Evolutionary conservation across 768 basidiomycete genomes (phyloP).

Genomic region (Flagelloscypha sp.): DNA sequence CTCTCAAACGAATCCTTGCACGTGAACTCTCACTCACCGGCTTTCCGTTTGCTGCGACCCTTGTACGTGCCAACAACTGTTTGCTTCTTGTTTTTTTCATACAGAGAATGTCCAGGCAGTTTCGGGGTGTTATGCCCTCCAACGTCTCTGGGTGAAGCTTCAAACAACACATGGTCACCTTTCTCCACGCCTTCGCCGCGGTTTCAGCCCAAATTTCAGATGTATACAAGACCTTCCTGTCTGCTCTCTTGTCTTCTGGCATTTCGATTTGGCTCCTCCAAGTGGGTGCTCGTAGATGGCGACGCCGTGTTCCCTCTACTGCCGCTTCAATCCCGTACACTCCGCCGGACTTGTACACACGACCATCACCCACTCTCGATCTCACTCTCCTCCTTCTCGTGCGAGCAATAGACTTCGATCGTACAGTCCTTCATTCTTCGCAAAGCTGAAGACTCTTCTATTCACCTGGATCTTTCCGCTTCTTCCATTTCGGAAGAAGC

Average conservation of each 20-base stretch:
- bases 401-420: constrained; percentile 56
- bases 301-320: no score
- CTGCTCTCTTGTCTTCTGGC: constrained; percentile 48
- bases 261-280: constrained; percentile 54
- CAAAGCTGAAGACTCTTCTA: constrained; percentile 14
- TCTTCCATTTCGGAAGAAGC: neutral
- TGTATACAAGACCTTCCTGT: constrained; percentile 47
- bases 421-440: constrained; percentile 43
- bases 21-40: constrained; percentile 54
- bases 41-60: constrained; percentile 62
- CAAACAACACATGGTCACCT: no score
- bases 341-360: no score
- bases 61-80: no score
- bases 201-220: no score
- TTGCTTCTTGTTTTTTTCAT: no score
- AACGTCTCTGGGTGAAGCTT: no score
- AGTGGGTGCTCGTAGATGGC: constrained; percentile 32
- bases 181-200: no score
- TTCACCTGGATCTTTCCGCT: constrained; percentile 10
- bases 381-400: constrained; percentile 61
- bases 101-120: no score
- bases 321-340: constrained; percentile 18
- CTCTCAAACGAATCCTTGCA: constrained; percentile 32
- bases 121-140: no score
- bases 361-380: constrained; percentile 53